Evolutionary conservation across 495 filamentous ascomycete genomes (phyloP).

Genomic region (Talaromyces stipitatus): DNA sequence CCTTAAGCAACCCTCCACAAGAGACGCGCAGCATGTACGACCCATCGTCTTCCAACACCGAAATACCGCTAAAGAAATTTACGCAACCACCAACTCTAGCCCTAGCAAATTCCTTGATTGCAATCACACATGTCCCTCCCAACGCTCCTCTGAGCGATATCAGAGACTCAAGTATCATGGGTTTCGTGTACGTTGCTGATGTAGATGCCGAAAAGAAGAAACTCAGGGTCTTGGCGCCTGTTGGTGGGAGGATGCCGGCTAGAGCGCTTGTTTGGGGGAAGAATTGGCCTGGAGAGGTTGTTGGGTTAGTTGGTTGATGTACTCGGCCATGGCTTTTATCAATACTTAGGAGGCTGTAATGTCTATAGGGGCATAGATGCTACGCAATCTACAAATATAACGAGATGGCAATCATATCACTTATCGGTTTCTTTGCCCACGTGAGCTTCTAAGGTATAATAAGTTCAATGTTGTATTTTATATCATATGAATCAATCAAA

Average conservation of each 20-base stretch:
- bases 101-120: slow-evolving; percentile 58
- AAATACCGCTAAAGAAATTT: slow-evolving; percentile 30
- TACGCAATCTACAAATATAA: too few species aligned
- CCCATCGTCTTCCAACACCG: slow-evolving; percentile 2
- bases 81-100: slow-evolving; percentile 24
- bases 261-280: slow-evolving; percentile 65
- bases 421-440: too few species aligned
- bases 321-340: neutral
- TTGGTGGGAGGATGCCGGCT: slow-evolving; percentile 69
- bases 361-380: too few species aligned
- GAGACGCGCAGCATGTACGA: slow-evolving; percentile 14
- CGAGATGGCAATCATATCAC: too few species aligned
- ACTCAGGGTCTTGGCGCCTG: slow-evolving; percentile 72
- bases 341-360: too few species aligned
- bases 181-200: slow-evolving; percentile 84
- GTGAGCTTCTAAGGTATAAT: neutral
- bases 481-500: neutral
- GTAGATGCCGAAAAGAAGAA: slow-evolving; percentile 81
- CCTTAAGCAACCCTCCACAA: slow-evolving; percentile 15
- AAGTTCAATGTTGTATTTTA: neutral
- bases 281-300: slow-evolving; percentile 43
- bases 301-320: slow-evolving; percentile 38
- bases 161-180: slow-evolving; percentile 78
- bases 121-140: slow-evolving; percentile 65
- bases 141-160: slow-evolving; percentile 63